These are phyloP conservation scores for Euphorbia tirucalli DNA, from an alignment of 345 rosid genomes.

Conservation along the genomic window DNA sequence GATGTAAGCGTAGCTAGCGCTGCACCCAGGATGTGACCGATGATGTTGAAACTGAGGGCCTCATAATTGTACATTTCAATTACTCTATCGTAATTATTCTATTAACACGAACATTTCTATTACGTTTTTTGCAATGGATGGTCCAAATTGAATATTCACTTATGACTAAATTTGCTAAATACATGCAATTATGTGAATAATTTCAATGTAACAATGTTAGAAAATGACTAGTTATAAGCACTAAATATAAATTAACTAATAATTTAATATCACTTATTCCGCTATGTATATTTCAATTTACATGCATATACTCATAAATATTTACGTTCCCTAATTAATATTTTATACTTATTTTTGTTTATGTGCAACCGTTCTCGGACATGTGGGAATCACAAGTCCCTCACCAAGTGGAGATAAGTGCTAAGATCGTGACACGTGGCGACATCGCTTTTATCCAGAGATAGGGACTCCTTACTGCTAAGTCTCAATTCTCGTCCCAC, in stretches of 20 bases:
- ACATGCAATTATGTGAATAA: too few species aligned
- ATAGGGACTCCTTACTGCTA: conserved; percentile 65
- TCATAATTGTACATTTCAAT: conserved; percentile 58
- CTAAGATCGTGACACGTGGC: conserved; percentile 87
- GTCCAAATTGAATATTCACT: too few species aligned
- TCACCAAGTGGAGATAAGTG: conserved; percentile 68
- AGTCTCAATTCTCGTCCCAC: conserved; percentile 74
- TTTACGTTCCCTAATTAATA: not conserved
- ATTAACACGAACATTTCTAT: too few species aligned
- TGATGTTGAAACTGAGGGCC: conserved; percentile 76
- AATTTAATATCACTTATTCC: too few species aligned
- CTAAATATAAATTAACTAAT: too few species aligned
- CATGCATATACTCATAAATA: not conserved
- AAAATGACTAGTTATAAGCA: too few species aligned
- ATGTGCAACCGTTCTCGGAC: conserved; percentile 29
- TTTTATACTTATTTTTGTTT: not conserved
- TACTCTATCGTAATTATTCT: too few species aligned
- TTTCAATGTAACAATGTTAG: too few species aligned
- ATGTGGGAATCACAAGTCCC: conserved; percentile 68
- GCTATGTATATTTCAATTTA: not conserved
- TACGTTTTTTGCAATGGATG: too few species aligned
- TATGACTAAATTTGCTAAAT: too few species aligned
- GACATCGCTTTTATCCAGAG: conserved; percentile 44
- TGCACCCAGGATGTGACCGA: conserved; percentile 92
- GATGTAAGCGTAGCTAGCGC: conserved; percentile 82